Base-by-base conservation (phyloP, 2,329 filamentous ascomycete genomes). In the Pseudogymnoascus sp. region DNA sequence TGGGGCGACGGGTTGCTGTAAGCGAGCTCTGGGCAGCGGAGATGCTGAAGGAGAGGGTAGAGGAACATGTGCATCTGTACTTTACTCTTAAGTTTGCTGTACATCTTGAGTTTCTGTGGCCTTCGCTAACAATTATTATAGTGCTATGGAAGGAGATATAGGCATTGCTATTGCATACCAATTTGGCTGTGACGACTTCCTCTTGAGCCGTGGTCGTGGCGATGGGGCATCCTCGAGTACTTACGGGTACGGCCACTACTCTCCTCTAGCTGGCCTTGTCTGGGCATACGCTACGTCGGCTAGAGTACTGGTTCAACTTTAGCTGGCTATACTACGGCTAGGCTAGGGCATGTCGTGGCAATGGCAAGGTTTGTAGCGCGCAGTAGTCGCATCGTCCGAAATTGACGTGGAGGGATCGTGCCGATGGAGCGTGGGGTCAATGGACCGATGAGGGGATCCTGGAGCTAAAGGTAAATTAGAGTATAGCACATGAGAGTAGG, bases 341-440 rank as follows among this genome's bases (percentile, higher is more conserved):
- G 44, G 7, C 44, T 17, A n/a, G 44, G 27, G 42, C 42, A 51
- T 51, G 42, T 13, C 5, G 36, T 51, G 44, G 44, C 44, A 51
- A 4, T 21, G n/a, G 8, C 27, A 55, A 33, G 44, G 44, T 33
- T 55, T 17, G n/a, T 55, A 55, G 44, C 44, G 27, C 27, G 44
- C 44, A 55, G 44, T 55, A 55, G 44, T 55, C 44, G 44, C 44
- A 51, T 51, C 44, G 44, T 51, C 13, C 44, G 44, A 51, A 51
- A 51, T 51, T 51, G 44, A 51, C 25, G 13, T 51, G 27, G 44
- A 51, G 44, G 27, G 44, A 51, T 51, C 44, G 44, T 5, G 44
- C 44, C 44, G 8, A 27, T 48, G 25, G 27, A 31, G 44, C 44
- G 31, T 31, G 44, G 44, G 44, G 7, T 31, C 27, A 27, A 51